Evolutionary conservation across 2,329 filamentous ascomycete genomes (phyloP), one percentile per base, ranked within the genome.

Genomic region (Alternaria rosae): DNA sequence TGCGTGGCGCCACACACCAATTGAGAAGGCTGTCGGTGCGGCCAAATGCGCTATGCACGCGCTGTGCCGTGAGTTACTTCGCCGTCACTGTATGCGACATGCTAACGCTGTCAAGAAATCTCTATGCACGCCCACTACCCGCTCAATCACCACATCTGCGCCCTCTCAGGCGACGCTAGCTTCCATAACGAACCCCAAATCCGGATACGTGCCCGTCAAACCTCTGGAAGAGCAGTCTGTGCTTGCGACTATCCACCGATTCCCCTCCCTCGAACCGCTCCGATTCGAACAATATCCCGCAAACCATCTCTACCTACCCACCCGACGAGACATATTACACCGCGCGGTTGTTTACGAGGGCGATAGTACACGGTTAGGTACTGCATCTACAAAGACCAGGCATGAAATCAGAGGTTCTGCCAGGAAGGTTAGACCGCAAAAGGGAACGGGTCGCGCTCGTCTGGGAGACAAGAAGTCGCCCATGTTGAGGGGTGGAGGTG

Each of bases 291-390:
- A 88, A 73, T 98, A 94, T 84, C 89, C 91, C 42, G 84, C 89
- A 63, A 91, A 92, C 74, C 93, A 97, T 80, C 91, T 99, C 45
- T 84, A 92, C 76, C 88, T 98, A 32, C 95, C 95, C 3, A 86
- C 97, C 48, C 91, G 95, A 62, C 90, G 91, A 78, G 95, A 99
- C 79, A 89, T 99, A 68, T 89, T 99, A 56, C 94, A 99, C 83
- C 89, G 92, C 67, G 95, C 95, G 61, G 88, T 99, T 61, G 83
- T 97, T 71, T 98, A 91, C 85, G 95, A 99, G 83, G 95, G 92
- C 70, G 94, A 98, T 83, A 88, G 85, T 75, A 91, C 92, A 58
- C 90, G 95, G 28, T 38, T 70, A 21, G 95, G 95, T 67, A 96
- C 93, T 3, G 95, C 94, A 26, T 74, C 70, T 12, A 78, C 77